phyloP scores from a whole-genome alignment of 2,329 filamentous ascomycete species.

The Diaporthe sp. region DNA sequence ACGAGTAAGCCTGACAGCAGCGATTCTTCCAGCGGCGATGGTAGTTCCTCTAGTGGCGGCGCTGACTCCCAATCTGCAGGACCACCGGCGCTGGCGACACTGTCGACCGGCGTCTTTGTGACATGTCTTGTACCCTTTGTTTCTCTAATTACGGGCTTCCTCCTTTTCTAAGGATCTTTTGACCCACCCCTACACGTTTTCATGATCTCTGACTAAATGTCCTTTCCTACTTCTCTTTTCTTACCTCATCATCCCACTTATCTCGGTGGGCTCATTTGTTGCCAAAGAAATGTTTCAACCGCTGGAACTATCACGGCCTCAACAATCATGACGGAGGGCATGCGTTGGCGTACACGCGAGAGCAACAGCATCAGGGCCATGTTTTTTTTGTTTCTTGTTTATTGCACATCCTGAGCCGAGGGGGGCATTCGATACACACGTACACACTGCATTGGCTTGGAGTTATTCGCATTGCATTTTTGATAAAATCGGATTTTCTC shows the following conservation, averaged over 20 bases:
- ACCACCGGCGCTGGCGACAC: constrained; percentile 24
- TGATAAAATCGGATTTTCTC: neutral
- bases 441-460: constrained; percentile 26
- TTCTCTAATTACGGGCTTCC: constrained; percentile 33
- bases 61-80: constrained; percentile 37
- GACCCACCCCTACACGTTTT: neutral
- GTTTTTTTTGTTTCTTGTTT: neutral
- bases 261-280: neutral
- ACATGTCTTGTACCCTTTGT: constrained; percentile 33
- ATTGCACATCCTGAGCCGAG: neutral
- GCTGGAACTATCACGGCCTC: neutral
- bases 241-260: constrained; percentile 3
- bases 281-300: neutral
- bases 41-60: constrained; percentile 26
- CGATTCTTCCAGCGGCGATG: neutral
- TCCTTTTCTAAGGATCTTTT: constrained; percentile 30
- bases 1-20: constrained; percentile 39
- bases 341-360: constrained; percentile 17
- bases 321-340: constrained; percentile 14
- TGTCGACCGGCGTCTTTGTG: constrained; percentile 24
- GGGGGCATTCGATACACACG: constrained; percentile 25
- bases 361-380: neutral
- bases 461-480: constrained; percentile 1
- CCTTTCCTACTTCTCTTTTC: neutral
- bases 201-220: neutral